A percentile compares a stretch with the other conserved stretches of the same genome.
These are phyloP conservation scores for Pestalotiopsis fici DNA, from an alignment of 2,329 filamentous ascomycete species.

Conservation along the genomic window DNA sequence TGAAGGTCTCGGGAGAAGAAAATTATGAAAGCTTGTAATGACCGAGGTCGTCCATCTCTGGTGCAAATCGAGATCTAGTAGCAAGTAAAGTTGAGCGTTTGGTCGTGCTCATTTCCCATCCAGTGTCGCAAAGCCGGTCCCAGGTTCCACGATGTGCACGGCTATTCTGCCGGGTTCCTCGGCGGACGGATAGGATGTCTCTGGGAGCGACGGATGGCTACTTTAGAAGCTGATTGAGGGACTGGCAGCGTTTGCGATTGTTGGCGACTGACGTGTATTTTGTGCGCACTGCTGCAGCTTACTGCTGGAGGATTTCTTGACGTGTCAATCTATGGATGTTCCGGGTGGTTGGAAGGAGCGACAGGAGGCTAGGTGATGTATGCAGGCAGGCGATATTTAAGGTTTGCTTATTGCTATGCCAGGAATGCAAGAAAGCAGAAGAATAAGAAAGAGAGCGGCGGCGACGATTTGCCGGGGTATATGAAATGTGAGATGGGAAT, in stretches of 20 bases:
- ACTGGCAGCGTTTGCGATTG: background rate
- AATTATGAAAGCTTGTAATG: conserved; percentile 13
- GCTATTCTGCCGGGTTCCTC: conserved; percentile 19
- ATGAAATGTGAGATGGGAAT: background rate
- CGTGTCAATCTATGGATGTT: background rate
- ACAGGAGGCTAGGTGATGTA: background rate
- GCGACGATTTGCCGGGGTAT: conserved; percentile 1
- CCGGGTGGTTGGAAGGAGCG: background rate
- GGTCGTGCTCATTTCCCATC: conserved; percentile 23
- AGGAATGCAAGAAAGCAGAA: background rate
- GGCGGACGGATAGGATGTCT: conserved; percentile 17
- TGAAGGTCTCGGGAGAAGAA: background rate
- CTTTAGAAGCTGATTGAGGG: conserved; percentile 9
- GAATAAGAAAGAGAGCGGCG: background rate
- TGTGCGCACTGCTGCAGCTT: too few relatives aligned
- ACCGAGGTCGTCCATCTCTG: conserved; percentile 25
- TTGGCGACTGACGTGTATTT: background rate
- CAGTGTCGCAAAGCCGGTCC: conserved; percentile 9
- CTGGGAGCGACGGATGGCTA: conserved; percentile 19
- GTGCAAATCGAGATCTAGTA: background rate
- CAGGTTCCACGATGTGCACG: conserved; percentile 16
- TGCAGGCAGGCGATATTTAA: background rate
- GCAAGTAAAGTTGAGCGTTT: conserved; percentile 15
- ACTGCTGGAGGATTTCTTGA: background rate
- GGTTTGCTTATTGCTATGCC: background rate